Percentiles rank a stretch among this genome's conserved stretches.
Evolutionary conservation across 2,329 filamentous ascomycete genomes (phyloP).

Genomic region (Fusarium caatingaense): DNA sequence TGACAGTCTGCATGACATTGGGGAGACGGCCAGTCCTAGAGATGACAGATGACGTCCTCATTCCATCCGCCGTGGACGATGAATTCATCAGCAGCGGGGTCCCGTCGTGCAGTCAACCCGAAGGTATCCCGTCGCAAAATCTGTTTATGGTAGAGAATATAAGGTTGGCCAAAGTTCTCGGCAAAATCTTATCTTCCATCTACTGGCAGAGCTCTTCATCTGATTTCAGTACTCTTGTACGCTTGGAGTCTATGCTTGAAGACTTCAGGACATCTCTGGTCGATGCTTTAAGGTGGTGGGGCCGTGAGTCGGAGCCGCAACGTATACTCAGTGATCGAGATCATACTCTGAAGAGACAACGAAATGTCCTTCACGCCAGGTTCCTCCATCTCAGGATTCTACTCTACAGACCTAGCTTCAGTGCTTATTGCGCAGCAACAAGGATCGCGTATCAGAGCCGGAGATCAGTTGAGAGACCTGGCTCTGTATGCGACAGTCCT

Average conservation of each 20-base stretch:
- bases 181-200: neutral
- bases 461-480: neutral
- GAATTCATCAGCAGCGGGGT: neutral
- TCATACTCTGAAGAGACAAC: neutral
- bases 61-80: neutral
- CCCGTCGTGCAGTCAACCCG: neutral
- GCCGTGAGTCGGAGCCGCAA: neutral
- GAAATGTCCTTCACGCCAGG: neutral
- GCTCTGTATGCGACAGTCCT: accelerated
- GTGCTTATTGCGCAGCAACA: neutral
- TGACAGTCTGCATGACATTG: conserved; percentile 10
- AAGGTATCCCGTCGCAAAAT: neutral
- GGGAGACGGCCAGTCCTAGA: neutral
- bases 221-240: neutral
- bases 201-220: conserved; percentile 1
- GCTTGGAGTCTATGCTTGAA: neutral
- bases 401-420: neutral
- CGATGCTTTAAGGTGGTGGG: neutral
- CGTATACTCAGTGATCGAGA: accelerated
- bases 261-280: neutral
- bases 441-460: neutral
- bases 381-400: neutral
- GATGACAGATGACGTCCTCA: neutral
- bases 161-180: neutral
- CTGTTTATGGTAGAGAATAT: conserved; percentile 8